phyloP scores from a whole-genome alignment of 1,284 basidiomycete genomes.

The Anthracocystis setariae region DNA sequence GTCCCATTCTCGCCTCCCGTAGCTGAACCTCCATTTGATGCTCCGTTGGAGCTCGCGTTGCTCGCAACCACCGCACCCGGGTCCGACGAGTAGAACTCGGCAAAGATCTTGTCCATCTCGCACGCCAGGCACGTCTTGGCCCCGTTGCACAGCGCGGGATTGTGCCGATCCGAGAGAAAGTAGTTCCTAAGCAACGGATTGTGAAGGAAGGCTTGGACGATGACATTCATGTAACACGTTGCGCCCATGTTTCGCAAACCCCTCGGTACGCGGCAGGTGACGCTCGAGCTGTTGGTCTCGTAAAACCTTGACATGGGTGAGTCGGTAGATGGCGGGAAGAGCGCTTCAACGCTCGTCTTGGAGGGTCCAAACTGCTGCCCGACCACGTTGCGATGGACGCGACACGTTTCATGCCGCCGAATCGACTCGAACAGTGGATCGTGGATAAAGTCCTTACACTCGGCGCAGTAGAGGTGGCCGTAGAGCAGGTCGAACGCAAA shows the following conservation, averaged over 20 bases:
- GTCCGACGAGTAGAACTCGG: slow-evolving; percentile 72
- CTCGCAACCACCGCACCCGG: slow-evolving; percentile 15
- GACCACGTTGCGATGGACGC: slow-evolving; percentile 19
- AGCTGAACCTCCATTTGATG: slow-evolving; percentile 68
- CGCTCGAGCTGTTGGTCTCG: slow-evolving; percentile 25
- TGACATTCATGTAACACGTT: slow-evolving; percentile 93
- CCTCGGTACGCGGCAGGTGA: slow-evolving; percentile 74
- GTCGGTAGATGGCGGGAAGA: slow-evolving; percentile 14
- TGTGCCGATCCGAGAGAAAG: slow-evolving; percentile 87
- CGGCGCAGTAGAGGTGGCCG: slow-evolving; percentile 62
- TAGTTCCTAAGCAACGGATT: slow-evolving; percentile 90
- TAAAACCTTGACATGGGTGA: slow-evolving; percentile 23
- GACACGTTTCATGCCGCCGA: slow-evolving; percentile 29
- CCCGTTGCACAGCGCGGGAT: slow-evolving; percentile 74
- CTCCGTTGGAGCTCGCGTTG: slow-evolving; percentile 67
- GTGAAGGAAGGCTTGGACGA: slow-evolving; percentile 90
- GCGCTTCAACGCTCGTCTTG: slow-evolving; percentile 18
- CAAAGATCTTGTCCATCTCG: slow-evolving; percentile 91
- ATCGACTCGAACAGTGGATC: slow-evolving; percentile 58
- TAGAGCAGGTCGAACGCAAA: slow-evolving; percentile 60
- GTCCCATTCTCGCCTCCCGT: slow-evolving; percentile 14
- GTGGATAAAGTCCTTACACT: slow-evolving; percentile 61
- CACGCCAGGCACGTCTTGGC: slow-evolving; percentile 84
- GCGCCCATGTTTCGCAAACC: slow-evolving; percentile 92
- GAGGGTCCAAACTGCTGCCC: slow-evolving; percentile 30